Base-by-base conservation (phyloP, 2,329 filamentous ascomycete genomes). In the Metarhizium anisopliae region DNA sequence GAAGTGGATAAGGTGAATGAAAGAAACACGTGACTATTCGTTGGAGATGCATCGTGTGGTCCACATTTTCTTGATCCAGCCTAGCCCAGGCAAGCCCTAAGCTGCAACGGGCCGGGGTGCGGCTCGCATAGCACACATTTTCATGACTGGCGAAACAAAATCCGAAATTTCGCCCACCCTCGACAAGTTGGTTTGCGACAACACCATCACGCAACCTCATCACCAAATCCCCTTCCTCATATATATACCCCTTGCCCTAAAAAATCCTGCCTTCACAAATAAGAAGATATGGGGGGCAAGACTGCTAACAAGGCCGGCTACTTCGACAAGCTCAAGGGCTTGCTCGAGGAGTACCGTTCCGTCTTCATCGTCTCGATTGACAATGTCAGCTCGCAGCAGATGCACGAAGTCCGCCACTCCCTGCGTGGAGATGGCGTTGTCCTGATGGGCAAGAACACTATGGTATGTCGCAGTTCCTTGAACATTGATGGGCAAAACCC, bases 361-460 rank as follows among this genome's bases (percentile, higher is more conserved):
- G 89, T 97, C 82, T 97, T 99, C 90, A 92, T 99, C 77, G 92
- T 96, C 77, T 73, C 85, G 73, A 87, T 93, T 74, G 90, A 97
- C 90, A 99, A 97, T 99, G 94, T 99, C 86, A 90, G 87, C 77
- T 99, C 94, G 68, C 94, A 99, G 86, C 95, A 99, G 87, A 99
- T 99, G 95, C 94, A 99, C 90, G 94, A 99, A 86, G 97, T 99
- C 77, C 89, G 94, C 76, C 80, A 87, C 71, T 79, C 90, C 70
- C 89, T 99, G 76, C 92, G 94, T 75, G 87, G 87, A 62, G 80
- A 95, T 78, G 92, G 85, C 78, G 89, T 97, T 68, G 92, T 99
- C 69, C 83, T 99, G 80, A 97, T 97, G 94, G 94, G 93, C 75
- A 97, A 96, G 88, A 99, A 99, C 87, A 99, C 94, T 78, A 99